Conservation (phyloP, 2,329 filamentous ascomycete species). For the Mycocentrospora acerina region DNA sequence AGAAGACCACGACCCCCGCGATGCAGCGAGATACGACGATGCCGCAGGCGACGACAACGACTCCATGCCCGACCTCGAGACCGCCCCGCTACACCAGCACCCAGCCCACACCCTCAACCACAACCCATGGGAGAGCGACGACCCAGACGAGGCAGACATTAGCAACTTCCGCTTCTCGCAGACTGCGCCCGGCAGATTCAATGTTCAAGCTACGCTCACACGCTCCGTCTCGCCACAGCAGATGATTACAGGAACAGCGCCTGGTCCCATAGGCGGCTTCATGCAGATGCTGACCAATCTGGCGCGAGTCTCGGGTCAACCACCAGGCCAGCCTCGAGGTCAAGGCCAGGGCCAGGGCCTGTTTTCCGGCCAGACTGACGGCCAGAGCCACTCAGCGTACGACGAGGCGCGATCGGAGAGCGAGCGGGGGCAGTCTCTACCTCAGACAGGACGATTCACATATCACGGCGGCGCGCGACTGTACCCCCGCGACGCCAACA, state of each 20-base stretch:
- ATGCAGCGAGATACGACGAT: conserved; percentile 30
- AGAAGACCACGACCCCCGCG: conserved; percentile 64
- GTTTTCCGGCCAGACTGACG: conserved; percentile 3
- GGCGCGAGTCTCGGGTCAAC: conserved; percentile 34
- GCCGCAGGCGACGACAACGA: conserved; percentile 33
- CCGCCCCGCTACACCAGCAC: conserved; percentile 9
- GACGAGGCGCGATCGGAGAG: conserved; percentile 10
- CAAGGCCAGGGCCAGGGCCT: conserved; percentile 20
- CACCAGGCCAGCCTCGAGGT: conserved; percentile 9
- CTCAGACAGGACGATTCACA: conserved; percentile 27
- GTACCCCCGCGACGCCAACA: conserved; percentile 54
- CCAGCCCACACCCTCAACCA: conserved; percentile 42
- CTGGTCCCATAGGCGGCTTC: conserved; percentile 44
- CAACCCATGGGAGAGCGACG: conserved; percentile 53
- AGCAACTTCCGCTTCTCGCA: conserved; percentile 48
- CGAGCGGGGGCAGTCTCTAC: conserved; percentile 13
- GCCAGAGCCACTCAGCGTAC: conserved; percentile 10
- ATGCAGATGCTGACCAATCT: conserved; percentile 51
- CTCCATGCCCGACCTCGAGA: conserved; percentile 30
- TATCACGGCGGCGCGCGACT: conserved; percentile 43
- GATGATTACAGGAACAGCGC: conserved; percentile 19
- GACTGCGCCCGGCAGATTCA: conserved; percentile 36
- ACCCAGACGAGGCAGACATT: conserved; percentile 53
- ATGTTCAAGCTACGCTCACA: conserved; percentile 38
- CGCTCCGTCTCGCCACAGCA: conserved; percentile 30